Conservation (phyloP, 371 early-diverging fungal genomes). For the Mycotypha africana region DNA sequence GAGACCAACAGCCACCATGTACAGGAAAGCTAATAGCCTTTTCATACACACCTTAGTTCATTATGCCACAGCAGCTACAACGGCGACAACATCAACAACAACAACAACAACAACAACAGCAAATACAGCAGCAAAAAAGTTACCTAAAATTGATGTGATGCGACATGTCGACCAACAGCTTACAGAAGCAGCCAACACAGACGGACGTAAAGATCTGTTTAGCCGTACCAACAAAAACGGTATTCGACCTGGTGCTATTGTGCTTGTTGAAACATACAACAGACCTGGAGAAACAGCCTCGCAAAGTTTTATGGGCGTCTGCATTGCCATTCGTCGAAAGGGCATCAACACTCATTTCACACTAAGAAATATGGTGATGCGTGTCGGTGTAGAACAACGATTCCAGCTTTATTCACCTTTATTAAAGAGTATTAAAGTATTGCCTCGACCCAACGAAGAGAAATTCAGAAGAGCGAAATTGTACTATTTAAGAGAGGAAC, state of each 20-base stretch:
- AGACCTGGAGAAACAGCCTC: slow-evolving; percentile 63
- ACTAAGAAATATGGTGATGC: slow-evolving; percentile 75
- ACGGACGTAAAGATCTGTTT: slow-evolving; percentile 59
- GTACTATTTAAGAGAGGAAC: slow-evolving; percentile 75
- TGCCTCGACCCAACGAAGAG: slow-evolving; percentile 54
- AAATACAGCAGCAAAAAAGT: slow-evolving; percentile 26
- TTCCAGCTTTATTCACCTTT: slow-evolving; percentile 80
- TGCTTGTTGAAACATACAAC: slow-evolving; percentile 70
- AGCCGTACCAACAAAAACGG: slow-evolving; percentile 48
- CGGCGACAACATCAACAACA: too few relatives aligned
- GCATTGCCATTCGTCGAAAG: slow-evolving; percentile 76
- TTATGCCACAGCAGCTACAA: too few relatives aligned
- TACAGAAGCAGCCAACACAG: slow-evolving; percentile 50
- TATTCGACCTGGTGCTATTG: slow-evolving; percentile 63
- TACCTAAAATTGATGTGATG: slow-evolving; percentile 65
- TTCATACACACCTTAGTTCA: too few relatives aligned
- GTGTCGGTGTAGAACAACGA: slow-evolving; percentile 79
- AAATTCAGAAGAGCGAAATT: slow-evolving; percentile 75
- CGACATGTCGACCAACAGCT: slow-evolving; percentile 58
- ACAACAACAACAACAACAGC: not conserved
- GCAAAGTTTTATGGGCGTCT: slow-evolving; percentile 71
- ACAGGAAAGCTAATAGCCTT: too few relatives aligned
- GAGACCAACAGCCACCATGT: too few relatives aligned
- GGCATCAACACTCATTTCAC: slow-evolving; percentile 76
- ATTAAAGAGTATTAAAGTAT: slow-evolving; percentile 68